Base-by-base conservation (phyloP, 192 early-diverging fungal species). In the Coemansia sp. region DNA sequence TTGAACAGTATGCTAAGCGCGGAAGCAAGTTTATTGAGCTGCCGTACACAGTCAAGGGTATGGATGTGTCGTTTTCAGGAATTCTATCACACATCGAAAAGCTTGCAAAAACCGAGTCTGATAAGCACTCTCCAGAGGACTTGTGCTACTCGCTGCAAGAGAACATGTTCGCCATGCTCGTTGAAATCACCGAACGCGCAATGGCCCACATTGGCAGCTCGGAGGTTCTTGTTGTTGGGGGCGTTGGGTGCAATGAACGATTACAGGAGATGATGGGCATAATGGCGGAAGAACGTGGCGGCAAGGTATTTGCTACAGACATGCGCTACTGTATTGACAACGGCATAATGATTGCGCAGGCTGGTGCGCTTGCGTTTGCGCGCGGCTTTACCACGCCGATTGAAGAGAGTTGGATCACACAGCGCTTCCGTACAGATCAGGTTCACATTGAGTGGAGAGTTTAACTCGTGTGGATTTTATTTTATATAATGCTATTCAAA, bases 271-370 rank as follows among this genome's bases (percentile, higher is more conserved):
- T 99, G 97, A 99, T 99, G 97, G 93, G 78, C 22, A 78, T 90
- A 49, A 99, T 99, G 97, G 95, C 91, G 6, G 63, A 83, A 45
- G 93, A 99, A 72, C 87, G 97, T 19, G 88, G 82, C 11, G 96
- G 91, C 19, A 87, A 87, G 66, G 87, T 98, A 12, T 98, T 93
- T 87, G 95, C 96, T 6, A 98, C 96, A 1, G 97, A 99, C 76
- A 96, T 98, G 82, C 77, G 95, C 86, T 93, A 87, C 21, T 98
- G 96, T 73, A 99, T 99, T 61, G 97, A 99, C 66, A 99, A 99
- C 65, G 97, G 97, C 8, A 90, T 98, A 51, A 99, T 99, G 97
- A 99, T 99, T 79, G 97, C 97, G 8, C 96, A 98, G 67, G 96
- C 97, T 1, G 97, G 97, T 1, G 82, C 94, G 15, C 77, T 98